phyloP scores from a whole-genome alignment of 768 basidiomycete genomes.

The Boletus insuetus region DNA sequence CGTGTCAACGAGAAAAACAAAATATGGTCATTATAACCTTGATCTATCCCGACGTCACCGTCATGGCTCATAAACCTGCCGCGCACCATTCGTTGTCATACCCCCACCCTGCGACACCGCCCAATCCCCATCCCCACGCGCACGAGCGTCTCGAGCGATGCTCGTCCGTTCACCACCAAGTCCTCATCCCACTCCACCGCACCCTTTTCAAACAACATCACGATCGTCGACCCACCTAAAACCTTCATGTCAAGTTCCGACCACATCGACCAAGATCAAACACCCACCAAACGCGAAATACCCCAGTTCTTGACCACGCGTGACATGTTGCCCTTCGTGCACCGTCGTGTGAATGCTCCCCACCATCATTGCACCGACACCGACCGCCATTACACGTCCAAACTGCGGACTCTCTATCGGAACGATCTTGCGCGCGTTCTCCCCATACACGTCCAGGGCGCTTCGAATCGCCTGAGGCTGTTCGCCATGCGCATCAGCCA shows the following conservation, averaged over 20 bases:
- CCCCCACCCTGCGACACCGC: slow-evolving; percentile 19
- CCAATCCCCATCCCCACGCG: slow-evolving; percentile 88
- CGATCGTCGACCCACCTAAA: slow-evolving; percentile 87
- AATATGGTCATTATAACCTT: background rate
- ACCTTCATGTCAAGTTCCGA: background rate
- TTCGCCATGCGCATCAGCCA: background rate
- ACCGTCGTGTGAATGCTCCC: slow-evolving; percentile 87
- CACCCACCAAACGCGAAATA: slow-evolving; percentile 91
- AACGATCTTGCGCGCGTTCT: slow-evolving; percentile 90
- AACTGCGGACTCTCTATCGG: slow-evolving; percentile 89
- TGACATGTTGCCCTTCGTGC: slow-evolving; percentile 76
- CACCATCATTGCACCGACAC: slow-evolving; percentile 94
- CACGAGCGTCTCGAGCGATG: slow-evolving; percentile 87
- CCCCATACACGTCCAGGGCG: slow-evolving; percentile 87
- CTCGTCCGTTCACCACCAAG: slow-evolving; percentile 76
- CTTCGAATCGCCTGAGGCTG: slow-evolving; percentile 94
- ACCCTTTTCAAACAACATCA: slow-evolving; percentile 84
- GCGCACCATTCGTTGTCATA: slow-evolving; percentile 6
- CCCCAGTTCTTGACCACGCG: slow-evolving; percentile 86
- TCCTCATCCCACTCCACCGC: slow-evolving; percentile 91
- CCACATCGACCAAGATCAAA: slow-evolving; percentile 1
- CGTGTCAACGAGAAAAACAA: background rate
- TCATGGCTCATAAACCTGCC: slow-evolving; percentile 3
- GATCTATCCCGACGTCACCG: background rate
- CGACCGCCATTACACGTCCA: slow-evolving; percentile 89